These are phyloP conservation scores for Cyberlindnera suaveolens DNA, from an alignment of 805 yeast genomes.

Conservation along the genomic window DNA sequence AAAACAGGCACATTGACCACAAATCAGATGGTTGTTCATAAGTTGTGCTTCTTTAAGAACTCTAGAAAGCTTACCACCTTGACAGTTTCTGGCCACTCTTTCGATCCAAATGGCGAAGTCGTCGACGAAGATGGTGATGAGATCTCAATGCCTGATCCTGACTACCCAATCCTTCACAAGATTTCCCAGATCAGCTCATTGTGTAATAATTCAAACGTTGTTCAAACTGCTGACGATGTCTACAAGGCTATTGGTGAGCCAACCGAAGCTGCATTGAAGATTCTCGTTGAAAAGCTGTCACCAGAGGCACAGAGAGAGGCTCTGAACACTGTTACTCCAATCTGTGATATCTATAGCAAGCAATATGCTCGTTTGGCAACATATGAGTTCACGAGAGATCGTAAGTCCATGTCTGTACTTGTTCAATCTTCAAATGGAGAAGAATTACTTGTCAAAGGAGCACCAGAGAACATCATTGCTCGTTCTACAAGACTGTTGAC, in stretches of 20 bases:
- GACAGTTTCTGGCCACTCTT: constrained; percentile 33
- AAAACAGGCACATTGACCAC: constrained; percentile 46
- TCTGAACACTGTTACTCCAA: constrained; percentile 25
- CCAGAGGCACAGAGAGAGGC: constrained; percentile 23
- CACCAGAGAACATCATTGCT: constrained; percentile 43
- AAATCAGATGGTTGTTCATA: constrained; percentile 41
- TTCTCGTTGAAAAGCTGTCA: constrained; percentile 29
- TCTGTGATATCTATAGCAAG: constrained; percentile 19
- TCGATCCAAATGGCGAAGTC: constrained; percentile 24
- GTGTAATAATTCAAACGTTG: constrained; percentile 33
- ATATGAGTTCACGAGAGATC: constrained; percentile 42
- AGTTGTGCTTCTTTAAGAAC: constrained; percentile 26
- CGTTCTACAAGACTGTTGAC: constrained; percentile 36
- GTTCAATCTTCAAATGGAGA: constrained; percentile 23
- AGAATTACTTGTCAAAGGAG: constrained; percentile 44
- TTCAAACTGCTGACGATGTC: constrained; percentile 27
- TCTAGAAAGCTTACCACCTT: constrained; percentile 26
- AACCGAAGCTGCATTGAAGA: constrained; percentile 48
- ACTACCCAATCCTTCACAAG: constrained; percentile 28
- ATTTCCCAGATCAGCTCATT: constrained; percentile 26
- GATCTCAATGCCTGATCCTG: constrained; percentile 29
- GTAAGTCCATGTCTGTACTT: constrained; percentile 49
- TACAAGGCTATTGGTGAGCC: constrained; percentile 42
- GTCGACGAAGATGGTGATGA: constrained; percentile 20
- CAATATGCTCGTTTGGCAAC: constrained; percentile 29